Base-by-base conservation (phyloP, 2,329 filamentous ascomycete genomes). In the Plenodomus lindquistii region DNA sequence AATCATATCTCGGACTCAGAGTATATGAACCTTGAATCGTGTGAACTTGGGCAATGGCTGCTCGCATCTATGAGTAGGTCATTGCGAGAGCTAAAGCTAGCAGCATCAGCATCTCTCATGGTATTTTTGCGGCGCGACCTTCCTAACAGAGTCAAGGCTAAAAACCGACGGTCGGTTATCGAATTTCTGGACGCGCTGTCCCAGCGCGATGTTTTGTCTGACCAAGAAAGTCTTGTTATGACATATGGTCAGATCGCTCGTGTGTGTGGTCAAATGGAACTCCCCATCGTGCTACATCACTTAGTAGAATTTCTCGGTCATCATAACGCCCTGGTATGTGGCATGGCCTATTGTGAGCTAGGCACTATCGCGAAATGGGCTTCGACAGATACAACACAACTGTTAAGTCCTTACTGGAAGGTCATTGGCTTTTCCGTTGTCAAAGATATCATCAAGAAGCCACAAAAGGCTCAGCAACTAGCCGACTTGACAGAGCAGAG, bases 391-490 rank as follows among this genome's bases (percentile, higher is more conserved):
- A 81, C 86, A 2, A 79, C 81, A 21, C 83, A 85, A 15, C 76
- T 99, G 0, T 86, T 97, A 47, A 85, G 86, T 46, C 91, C 93
- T 0, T 97, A 91, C 70, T 97, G 93, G 92, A 84, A 85, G 57
- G 93, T 83, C 22, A 79, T 99, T 37, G 92, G 91, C 0, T 87
- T 93, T 50, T 82, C 86, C 41, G 86, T 90, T 2, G 87, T 94
- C 21, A 93, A 91, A 67, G 90, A 96, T 60, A 81, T 97, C 52
- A 80, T 87, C 18, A 80, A 83, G 40, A 84, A 87, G 39, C 93
- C 94, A n/a, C 89, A 94, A 61, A 88, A 92, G 65, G 87, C 86
- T 39, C 85, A 89, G 46, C 81, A 88, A 37, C 80, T 97, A 40
- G 90, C 91, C 19, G 91, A 96, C 55, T 74, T 97, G 22, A 79